Conservation (phyloP, 352 stramenopile genomes). For the Blastocystis sp. region DNA sequence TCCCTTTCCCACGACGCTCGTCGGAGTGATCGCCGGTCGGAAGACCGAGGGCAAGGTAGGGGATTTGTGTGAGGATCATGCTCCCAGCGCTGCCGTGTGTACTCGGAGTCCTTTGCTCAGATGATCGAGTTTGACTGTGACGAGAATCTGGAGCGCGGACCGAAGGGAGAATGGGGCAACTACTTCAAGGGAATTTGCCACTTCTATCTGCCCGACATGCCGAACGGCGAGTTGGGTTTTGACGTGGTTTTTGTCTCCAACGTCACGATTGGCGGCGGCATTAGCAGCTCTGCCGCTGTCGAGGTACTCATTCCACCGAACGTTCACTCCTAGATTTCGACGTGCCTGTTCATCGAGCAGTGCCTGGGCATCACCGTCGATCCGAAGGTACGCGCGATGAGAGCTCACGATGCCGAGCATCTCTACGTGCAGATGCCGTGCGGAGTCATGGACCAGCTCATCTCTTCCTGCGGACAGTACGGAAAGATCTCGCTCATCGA, state of each 20-base stretch:
- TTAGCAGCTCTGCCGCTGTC: constrained; percentile 57
- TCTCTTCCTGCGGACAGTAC: constrained; percentile 44
- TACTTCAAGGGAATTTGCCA: constrained; percentile 52
- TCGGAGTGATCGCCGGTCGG: constrained; percentile 38
- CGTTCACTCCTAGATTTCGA: constrained; percentile 33
- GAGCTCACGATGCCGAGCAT: constrained; percentile 37
- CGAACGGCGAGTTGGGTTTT: constrained; percentile 15
- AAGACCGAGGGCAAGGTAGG: constrained; percentile 29
- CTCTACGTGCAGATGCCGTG: constrained; percentile 54
- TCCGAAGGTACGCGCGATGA: constrained; percentile 55
- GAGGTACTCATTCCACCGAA: background rate
- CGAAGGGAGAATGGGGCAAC: constrained; percentile 59
- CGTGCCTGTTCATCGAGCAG: constrained; percentile 46
- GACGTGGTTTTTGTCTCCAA: constrained; percentile 54
- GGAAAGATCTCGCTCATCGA: constrained; percentile 49
- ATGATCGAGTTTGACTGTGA: constrained; percentile 65
- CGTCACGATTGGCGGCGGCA: constrained; percentile 51
- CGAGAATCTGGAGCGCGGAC: constrained; percentile 27
- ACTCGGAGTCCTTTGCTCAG: constrained; percentile 50
- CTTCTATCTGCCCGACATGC: constrained; percentile 57
- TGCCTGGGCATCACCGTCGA: constrained; percentile 34
- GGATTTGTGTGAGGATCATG: background rate
- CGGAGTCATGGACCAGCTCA: constrained; percentile 59
- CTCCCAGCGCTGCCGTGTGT: constrained; percentile 40
- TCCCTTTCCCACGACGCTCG: constrained; percentile 49